Evolutionary conservation across 2,329 filamentous ascomycete species (phyloP), one percentile per base, ranked within the genome.

Genomic region (Cladosporium sphaerospermum): DNA sequence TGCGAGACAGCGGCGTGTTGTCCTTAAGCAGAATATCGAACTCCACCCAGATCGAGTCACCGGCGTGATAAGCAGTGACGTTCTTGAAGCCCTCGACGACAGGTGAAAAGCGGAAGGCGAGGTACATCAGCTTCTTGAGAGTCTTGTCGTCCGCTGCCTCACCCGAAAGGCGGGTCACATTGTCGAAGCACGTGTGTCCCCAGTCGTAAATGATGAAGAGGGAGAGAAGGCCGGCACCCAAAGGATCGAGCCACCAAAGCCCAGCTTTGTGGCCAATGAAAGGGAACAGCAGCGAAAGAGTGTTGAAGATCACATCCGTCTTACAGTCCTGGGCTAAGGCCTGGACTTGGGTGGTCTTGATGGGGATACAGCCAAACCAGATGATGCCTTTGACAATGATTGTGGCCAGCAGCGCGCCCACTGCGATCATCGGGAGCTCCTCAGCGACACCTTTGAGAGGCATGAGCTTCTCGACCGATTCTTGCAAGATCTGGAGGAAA

Each of bases 151-250:
- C 72, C 0, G 79, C 80, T 0, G 78, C 78, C 48, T 79, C 73
- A n/a, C 81, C 81, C 0, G 78, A 80, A 4, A 84, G 69, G 2
- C 81, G 75, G 1, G 75, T 76, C 44, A 84, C 75, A 58, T 84
- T 83, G 52, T 80, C 74, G 45, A 82, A 73, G 56, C 76, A 81
- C 0, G 83, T 86, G 43, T 75, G 74, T 1, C 78, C 78, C 84
- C 83, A 86, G 68, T 86, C 84, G 67, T 79, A 82, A 59, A 86
- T 85, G 65, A 87, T 84, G 70, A 78, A 85, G 4, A 85, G 67
- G 0, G 83, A 85, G 0, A 87, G 72, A 0, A 85, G 61, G 0
- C 78, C 77, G 3, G 83, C 84, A 52, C 83, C 84, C 0, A 78
- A 71, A 6, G 78, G 78, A 63, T 87, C 84, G 11, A 87, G 73